Evolutionary conservation across 164 flowering plant genomes (phyloP).

Genomic region (Nymphaea thermarum): DNA sequence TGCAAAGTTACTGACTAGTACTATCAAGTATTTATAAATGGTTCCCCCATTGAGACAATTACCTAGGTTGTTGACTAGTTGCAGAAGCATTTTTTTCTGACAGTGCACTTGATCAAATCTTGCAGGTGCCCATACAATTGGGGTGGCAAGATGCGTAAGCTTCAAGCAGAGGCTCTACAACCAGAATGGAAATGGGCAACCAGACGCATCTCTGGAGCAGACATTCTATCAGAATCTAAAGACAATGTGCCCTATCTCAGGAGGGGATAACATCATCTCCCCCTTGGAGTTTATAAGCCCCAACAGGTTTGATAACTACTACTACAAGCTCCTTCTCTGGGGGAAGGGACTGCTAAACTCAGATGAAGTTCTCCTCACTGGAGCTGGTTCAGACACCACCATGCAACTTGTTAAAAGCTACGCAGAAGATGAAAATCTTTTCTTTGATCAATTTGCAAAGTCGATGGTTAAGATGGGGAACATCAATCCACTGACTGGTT

Average conservation of each 20-base stretch:
- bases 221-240: slow-evolving; percentile 37
- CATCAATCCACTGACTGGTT: slow-evolving; percentile 56
- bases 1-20: no score
- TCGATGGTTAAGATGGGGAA: slow-evolving; percentile 92
- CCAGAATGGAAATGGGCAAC: slow-evolving; percentile 67
- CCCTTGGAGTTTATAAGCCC: slow-evolving; percentile 75
- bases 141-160: slow-evolving; percentile 67
- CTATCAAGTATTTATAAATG: no score
- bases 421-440: slow-evolving; percentile 52
- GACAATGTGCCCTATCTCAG: slow-evolving; percentile 58
- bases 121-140: slow-evolving; percentile 82
- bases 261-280: slow-evolving; percentile 76
- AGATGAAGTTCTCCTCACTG: slow-evolving; percentile 69
- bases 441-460: slow-evolving; percentile 57
- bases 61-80: no score
- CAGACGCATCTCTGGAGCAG: slow-evolving; percentile 62
- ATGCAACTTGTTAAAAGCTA: slow-evolving; percentile 45
- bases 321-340: slow-evolving; percentile 64
- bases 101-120: no score
- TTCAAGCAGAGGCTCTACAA: slow-evolving; percentile 87
- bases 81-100: no score
- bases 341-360: slow-evolving; percentile 78
- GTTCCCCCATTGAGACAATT: no score
- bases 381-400: slow-evolving; percentile 25
- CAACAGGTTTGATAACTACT: slow-evolving; percentile 64